phyloP scores from a whole-genome alignment of 768 basidiomycete species.

The Tulasnella calospora region DNA sequence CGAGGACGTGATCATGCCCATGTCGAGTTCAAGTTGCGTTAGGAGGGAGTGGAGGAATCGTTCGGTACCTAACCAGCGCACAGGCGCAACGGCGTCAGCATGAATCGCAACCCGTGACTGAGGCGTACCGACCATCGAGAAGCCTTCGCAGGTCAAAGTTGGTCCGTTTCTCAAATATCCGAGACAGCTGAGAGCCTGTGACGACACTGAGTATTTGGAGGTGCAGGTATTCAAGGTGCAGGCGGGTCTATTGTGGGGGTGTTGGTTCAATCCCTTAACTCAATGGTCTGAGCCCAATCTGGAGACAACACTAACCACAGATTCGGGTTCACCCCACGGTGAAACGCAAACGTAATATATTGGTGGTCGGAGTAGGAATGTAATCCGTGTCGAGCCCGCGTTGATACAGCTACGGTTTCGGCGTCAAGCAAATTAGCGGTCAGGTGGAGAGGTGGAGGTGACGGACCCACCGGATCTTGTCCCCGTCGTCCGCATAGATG shows the following conservation, averaged over 20 bases:
- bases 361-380: constrained; percentile 79
- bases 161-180: constrained; percentile 80
- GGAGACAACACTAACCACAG: constrained; percentile 58
- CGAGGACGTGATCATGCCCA: constrained; percentile 76
- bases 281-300: not conserved
- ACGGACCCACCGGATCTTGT: constrained; percentile 47
- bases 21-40: constrained; percentile 63
- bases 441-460: not conserved
- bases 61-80: constrained; percentile 59
- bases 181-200: constrained; percentile 73
- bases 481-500: constrained; percentile 88
- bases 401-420: constrained; percentile 59
- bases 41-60: constrained; percentile 71
- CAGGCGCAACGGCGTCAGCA: not conserved
- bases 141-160: constrained; percentile 86
- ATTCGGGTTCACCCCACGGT: constrained; percentile 93
- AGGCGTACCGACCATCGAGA: constrained; percentile 49
- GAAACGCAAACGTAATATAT: constrained; percentile 89
- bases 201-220: constrained; percentile 89
- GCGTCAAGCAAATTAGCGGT: constrained; percentile 36
- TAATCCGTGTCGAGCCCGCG: constrained; percentile 74
- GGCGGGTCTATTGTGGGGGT: constrained; percentile 64
- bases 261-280: constrained; percentile 39
- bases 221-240: constrained; percentile 92
- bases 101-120: not conserved